Conservation (phyloP, 768 basidiomycete species). For the Gelatoporia subvermispora region DNA sequence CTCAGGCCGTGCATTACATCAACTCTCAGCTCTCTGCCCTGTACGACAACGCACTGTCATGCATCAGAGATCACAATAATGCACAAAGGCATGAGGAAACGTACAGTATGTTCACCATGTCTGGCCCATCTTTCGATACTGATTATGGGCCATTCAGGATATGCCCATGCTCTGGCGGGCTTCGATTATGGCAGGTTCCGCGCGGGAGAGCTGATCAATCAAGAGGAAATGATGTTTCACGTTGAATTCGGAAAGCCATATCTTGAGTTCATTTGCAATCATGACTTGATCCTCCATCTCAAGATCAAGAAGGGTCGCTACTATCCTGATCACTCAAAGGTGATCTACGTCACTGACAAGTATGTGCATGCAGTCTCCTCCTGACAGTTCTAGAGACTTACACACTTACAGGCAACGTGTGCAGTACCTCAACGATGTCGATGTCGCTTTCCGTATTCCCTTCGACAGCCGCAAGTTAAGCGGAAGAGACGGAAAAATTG, state of each 20-base stretch:
- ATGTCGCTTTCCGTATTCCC: slow-evolving; percentile 21
- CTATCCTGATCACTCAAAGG: slow-evolving; percentile 17
- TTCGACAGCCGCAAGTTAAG: slow-evolving; percentile 16
- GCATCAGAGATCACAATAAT: slow-evolving; percentile 12
- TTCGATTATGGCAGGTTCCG: slow-evolving; percentile 10
- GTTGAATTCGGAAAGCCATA: slow-evolving; percentile 19
- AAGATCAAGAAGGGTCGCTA: slow-evolving; percentile 21
- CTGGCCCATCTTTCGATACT: too few species aligned
- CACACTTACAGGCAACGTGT: slow-evolving; percentile 5
- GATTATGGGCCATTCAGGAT: slow-evolving; percentile 2
- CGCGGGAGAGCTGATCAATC: slow-evolving; percentile 3
- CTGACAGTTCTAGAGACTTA: not conserved
- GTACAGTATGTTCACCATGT: slow-evolving; percentile 8
- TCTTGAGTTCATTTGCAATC: slow-evolving; percentile 29
- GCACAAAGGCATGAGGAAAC: slow-evolving; percentile 12
- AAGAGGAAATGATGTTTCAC: slow-evolving; percentile 13
- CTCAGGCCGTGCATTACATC: slow-evolving; percentile 18
- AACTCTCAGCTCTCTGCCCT: slow-evolving; percentile 20
- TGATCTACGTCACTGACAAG: slow-evolving; percentile 3
- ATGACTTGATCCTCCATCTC: slow-evolving; percentile 25
- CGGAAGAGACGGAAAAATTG: slow-evolving; percentile 19
- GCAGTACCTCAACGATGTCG: slow-evolving; percentile 8
- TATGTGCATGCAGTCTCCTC: not conserved
- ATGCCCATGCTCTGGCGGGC: slow-evolving; percentile 15
- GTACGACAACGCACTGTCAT: slow-evolving; percentile 16